Evolutionary conservation across 176 grass and related monocot genomes (phyloP), one percentile per base, ranked within the genome.

Genomic region (Eleusine indica): DNA sequence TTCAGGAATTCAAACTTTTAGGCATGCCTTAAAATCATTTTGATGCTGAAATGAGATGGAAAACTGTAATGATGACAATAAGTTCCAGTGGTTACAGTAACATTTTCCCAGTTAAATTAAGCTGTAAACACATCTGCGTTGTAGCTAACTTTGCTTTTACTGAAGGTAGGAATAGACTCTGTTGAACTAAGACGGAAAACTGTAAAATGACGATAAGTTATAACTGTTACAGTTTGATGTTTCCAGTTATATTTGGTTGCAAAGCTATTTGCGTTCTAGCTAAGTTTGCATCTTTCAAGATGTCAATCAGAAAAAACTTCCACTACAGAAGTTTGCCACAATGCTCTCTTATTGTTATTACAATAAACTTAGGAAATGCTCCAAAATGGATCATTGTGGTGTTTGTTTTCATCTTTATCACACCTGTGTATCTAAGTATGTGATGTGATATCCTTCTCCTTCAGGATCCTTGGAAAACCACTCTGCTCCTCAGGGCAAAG

Each of bases 401-500:
- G 9, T 63, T 63, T 28, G 7, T 25, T 63, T 63, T 28, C 0
- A 60, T 60, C n/a, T 63, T 63, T 63, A 4, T 28, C 0, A 1
- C 0, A 28, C 22, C 61, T 14, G 61, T 64, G 11, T 30, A 60
- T 60, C 19, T n/a, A 60, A 60, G 18, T 12, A 29, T 63, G 10
- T 62, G 60, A 28, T 64, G 22, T 64, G 9, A 28, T 2, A 73
- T 18, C 15, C 78, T 76, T 69, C 15, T 66, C 17, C 4, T 57
- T 74, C 81, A 99, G 96, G 96, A 99, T 92, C 85, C 91, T 67
- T 99, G 96, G 96, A 99, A 99, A 94, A 99, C 96, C 16, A 94
- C 89, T 12, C 89, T 99, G 46, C 93, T 99, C 18, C 87, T 99
- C 40, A 96, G 86, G 86, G 91, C 89, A 43, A 99, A 99, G 93